Percentiles rank a stretch among this genome's conserved stretches.
Conservation (phyloP, 805 yeast genomes). For the Barnettozyma populi region DNA sequence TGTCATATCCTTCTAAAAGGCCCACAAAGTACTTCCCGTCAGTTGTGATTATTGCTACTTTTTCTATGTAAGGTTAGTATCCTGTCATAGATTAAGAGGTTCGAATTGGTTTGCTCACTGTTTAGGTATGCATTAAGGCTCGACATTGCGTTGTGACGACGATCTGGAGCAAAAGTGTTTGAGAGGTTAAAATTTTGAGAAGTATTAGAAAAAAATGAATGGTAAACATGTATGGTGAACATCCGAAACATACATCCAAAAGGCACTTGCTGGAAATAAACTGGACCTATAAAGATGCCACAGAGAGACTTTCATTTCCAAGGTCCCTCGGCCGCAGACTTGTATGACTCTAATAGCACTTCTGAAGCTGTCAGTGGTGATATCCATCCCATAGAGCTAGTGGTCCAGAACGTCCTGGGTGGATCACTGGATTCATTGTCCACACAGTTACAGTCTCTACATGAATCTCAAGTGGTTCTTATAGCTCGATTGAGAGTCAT, state of each 20-base stretch:
- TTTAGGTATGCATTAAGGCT: slow-evolving; percentile 19
- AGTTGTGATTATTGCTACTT: slow-evolving; percentile 50
- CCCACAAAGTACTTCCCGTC: slow-evolving; percentile 51
- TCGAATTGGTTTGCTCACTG: slow-evolving; percentile 12
- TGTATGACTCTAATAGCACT: background rate
- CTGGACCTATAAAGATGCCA: background rate
- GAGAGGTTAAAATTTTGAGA: no score
- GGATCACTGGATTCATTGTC: slow-evolving; percentile 48
- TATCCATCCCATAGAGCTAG: slow-evolving; percentile 54
- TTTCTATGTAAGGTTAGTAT: slow-evolving; percentile 27
- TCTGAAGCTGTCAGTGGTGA: slow-evolving; percentile 18
- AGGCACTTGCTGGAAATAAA: background rate
- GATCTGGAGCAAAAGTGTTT: background rate
- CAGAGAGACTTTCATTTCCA: slow-evolving; percentile 2
- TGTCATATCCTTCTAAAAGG: slow-evolving; percentile 55
- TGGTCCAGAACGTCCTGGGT: slow-evolving; percentile 51
- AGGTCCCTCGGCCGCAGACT: background rate
- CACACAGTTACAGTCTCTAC: slow-evolving; percentile 44
- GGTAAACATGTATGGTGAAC: background rate
- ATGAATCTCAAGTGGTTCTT: slow-evolving; percentile 52
- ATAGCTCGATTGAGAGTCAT: slow-evolving; percentile 42
- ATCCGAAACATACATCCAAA: background rate
- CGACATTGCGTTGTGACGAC: slow-evolving; percentile 13
- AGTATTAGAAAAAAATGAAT: no score
- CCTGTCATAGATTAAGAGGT: no score